Conservation (phyloP, 805 yeast genomes). For the Candida ponderosae region DNA sequence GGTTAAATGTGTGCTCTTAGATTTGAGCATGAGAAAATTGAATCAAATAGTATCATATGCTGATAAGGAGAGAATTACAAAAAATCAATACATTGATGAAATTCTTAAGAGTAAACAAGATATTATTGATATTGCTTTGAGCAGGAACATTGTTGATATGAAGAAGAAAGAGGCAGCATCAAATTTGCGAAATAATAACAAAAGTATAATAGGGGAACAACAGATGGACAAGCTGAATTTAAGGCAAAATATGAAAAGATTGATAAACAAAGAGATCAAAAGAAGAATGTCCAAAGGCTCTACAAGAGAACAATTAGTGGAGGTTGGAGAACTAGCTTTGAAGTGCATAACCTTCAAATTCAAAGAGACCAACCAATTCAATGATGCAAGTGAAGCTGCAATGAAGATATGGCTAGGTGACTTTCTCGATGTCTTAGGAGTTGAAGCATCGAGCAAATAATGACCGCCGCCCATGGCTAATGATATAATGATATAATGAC, state of each 20-base stretch:
- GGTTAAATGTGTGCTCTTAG: slow-evolving; percentile 15
- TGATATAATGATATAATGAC: too few relatives aligned
- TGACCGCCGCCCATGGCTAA: too few relatives aligned
- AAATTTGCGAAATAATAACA: slow-evolving; percentile 9
- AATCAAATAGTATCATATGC: slow-evolving; percentile 3
- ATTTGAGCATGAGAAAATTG: slow-evolving; percentile 7
- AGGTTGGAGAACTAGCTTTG: slow-evolving; percentile 18
- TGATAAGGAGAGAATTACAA: not conserved
- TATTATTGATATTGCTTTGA: slow-evolving; percentile 14
- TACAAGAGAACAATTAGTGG: slow-evolving; percentile 10
- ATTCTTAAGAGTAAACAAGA: slow-evolving; percentile 12
- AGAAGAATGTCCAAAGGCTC: slow-evolving; percentile 6
- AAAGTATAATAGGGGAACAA: too few relatives aligned
- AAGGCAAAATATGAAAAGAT: slow-evolving; percentile 10
- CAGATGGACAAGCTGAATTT: slow-evolving; percentile 8
- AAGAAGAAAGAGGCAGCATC: slow-evolving; percentile 8
- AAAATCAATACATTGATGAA: slow-evolving; percentile 13
- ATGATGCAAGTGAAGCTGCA: slow-evolving; percentile 5
- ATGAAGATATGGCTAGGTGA: slow-evolving; percentile 12
- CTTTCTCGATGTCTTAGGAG: slow-evolving; percentile 10
- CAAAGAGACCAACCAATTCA: slow-evolving; percentile 2
- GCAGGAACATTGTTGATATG: slow-evolving; percentile 7
- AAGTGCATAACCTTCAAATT: not conserved
- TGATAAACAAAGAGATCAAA: slow-evolving; percentile 11
- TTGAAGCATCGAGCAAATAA: too few relatives aligned